Evolutionary conservation across 2,329 filamentous ascomycete species (phyloP).

Genomic region (Colletotrichum navitas): DNA sequence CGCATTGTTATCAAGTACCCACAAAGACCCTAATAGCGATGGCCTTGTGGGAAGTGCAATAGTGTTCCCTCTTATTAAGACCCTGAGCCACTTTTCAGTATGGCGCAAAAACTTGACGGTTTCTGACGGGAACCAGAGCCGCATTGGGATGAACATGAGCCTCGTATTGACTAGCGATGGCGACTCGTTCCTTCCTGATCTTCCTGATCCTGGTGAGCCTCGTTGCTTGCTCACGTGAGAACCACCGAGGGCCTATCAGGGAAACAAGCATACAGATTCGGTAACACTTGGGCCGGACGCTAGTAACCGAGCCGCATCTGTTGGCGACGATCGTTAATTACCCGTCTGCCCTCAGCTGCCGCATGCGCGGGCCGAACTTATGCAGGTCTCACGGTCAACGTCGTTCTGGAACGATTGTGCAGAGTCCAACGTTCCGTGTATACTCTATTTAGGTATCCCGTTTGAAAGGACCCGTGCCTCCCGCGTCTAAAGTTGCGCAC

Average conservation of each 20-base stretch:
- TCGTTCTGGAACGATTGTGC: neutral
- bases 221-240: neutral
- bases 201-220: neutral
- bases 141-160: neutral
- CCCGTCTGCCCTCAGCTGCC: neutral
- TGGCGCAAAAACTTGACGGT: neutral
- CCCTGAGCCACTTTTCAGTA: neutral
- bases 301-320: conserved; percentile 2
- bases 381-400: conserved; percentile 7
- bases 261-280: neutral
- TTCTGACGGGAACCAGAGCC: neutral
- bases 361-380: neutral
- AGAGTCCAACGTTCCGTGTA: conserved; percentile 16
- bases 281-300: neutral
- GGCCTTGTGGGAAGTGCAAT: neutral
- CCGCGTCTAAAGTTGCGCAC: conserved; percentile 31
- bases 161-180: neutral
- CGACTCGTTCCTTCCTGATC: neutral
- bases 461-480: conserved; percentile 2
- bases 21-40: neutral
- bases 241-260: neutral
- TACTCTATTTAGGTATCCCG: conserved; percentile 32
- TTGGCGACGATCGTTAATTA: neutral
- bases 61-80: neutral
- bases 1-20: conserved; percentile 3